Evolutionary conservation across 202 grass and related monocot genomes (phyloP), one percentile per base, ranked within the genome.

Genomic region (Schoenoplectus tabernaemontani): DNA sequence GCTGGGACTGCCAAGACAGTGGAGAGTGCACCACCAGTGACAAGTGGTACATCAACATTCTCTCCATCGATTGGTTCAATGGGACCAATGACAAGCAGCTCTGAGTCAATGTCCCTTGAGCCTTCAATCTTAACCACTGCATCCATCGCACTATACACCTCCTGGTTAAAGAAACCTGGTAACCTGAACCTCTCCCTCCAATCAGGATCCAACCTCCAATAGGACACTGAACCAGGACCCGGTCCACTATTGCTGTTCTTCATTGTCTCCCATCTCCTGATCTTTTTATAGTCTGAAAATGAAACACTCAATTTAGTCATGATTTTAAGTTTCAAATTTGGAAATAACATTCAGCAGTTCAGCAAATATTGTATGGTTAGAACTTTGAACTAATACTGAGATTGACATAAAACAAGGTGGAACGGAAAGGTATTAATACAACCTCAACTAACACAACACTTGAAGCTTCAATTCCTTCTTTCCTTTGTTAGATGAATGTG

Each of bases 121-220:
- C 89, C 91, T 77, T 93, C 88, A 20, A 93, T 85, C 65, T 79
- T 82, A 62, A 90, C 82, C 58, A 93, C 80, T 9, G 91, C 91
- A 68, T 93, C 88, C 81, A 93, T 90, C 43, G 84, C 86, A 36
- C 59, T 51, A 36, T 93, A 93, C 30, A 93, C 81, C 78, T 93
- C 86, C 20, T 61, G 56, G 66, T 86, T 83, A 64, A 93, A 90
- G 19, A 73, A 62, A 1, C 37, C 65, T 1, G 88, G 91, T 28
- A 93, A 86, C 2, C 83, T 83, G 0, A 79, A 84, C 73, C 81
- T 90, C 78, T 83, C 86, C 74, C 86, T 76, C 4, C 81, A 83
- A 2, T 81, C 81, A 7, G 81, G 46, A 63, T 76, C 56, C 91
- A 80, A 82, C 71, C 64, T 64, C 91, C 85, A 90, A 72, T 88